Percentiles rank a stretch among this genome's conserved stretches.
phyloP scores from a whole-genome alignment of 2,329 filamentous ascomycete species.

The Leptographium procerum region DNA sequence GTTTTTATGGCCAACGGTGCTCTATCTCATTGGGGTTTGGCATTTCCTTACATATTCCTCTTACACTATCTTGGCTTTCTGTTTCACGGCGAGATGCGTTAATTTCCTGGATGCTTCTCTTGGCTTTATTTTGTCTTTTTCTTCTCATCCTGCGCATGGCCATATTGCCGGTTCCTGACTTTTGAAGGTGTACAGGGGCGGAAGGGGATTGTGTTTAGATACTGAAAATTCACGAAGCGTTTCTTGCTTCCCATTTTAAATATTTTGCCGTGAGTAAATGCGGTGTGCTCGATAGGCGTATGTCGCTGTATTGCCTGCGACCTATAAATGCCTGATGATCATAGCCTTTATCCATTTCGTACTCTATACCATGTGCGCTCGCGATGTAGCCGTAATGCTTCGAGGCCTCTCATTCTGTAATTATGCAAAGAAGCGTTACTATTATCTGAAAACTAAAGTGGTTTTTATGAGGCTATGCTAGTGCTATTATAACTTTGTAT shows the following conservation, averaged over 20 bases:
- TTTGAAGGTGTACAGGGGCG: not conserved
- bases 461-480: too few species aligned
- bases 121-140: not conserved
- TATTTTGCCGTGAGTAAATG: not conserved
- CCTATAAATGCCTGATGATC: too few species aligned
- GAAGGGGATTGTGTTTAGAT: not conserved
- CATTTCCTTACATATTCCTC: not conserved
- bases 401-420: too few species aligned
- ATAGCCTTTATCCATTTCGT: too few species aligned
- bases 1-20: too few species aligned
- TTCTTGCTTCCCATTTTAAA: not conserved
- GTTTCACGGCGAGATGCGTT: conserved; percentile 18
- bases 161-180: not conserved
- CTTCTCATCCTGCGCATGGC: not conserved
- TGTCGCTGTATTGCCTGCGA: too few species aligned
- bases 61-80: not conserved
- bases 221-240: not conserved
- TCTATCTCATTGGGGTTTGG: not conserved
- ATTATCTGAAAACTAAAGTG: too few species aligned
- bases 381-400: too few species aligned
- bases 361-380: too few species aligned
- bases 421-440: too few species aligned
- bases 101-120: not conserved
- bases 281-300: too few species aligned
- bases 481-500: too few species aligned